phyloP scores from a whole-genome alignment of 352 stramenopile species.

The Pythium aristosporum region DNA sequence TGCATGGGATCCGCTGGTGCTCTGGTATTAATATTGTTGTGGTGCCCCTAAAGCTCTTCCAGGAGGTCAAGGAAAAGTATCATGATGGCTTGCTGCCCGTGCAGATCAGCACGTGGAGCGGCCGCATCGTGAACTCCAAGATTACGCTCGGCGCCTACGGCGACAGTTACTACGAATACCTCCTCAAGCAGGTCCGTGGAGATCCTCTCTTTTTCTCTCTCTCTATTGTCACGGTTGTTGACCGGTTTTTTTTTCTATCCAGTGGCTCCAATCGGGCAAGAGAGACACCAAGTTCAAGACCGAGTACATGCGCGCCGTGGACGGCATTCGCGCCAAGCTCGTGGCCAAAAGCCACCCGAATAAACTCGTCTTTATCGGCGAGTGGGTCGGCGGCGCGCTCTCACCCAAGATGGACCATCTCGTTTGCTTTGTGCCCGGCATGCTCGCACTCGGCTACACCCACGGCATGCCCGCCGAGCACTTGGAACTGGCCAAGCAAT shows the following conservation, averaged over 20 bases:
- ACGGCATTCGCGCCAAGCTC: slow-evolving; percentile 59
- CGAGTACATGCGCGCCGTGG: slow-evolving; percentile 61
- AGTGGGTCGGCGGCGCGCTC: slow-evolving; percentile 54
- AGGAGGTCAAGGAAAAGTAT: slow-evolving; percentile 55
- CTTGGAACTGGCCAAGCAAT: slow-evolving; percentile 68
- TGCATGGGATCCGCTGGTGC: background rate
- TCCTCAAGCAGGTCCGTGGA: slow-evolving; percentile 67
- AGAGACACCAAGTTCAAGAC: slow-evolving; percentile 68
- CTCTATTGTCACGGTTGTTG: background rate
- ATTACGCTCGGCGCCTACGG: slow-evolving; percentile 73
- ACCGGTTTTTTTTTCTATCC: background rate
- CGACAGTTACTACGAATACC: slow-evolving; percentile 87
- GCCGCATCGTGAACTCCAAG: slow-evolving; percentile 43
- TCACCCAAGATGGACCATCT: slow-evolving; percentile 87
- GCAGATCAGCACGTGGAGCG: slow-evolving; percentile 41
- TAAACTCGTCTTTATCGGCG: slow-evolving; percentile 63
- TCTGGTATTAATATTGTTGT: background rate
- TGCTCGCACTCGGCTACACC: slow-evolving; percentile 80
- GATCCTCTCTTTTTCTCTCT: background rate
- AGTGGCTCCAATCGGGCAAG: slow-evolving; percentile 77
- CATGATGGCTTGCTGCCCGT: slow-evolving; percentile 54
- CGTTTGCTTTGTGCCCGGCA: slow-evolving; percentile 89
- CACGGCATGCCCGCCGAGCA: slow-evolving; percentile 66
- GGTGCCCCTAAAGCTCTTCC: slow-evolving; percentile 33
- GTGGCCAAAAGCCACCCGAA: slow-evolving; percentile 59